Percentiles rank a stretch among this genome's conserved stretches.
phyloP scores from a whole-genome alignment of 2,329 filamentous ascomycete species.

The Colletotrichum sp. region DNA sequence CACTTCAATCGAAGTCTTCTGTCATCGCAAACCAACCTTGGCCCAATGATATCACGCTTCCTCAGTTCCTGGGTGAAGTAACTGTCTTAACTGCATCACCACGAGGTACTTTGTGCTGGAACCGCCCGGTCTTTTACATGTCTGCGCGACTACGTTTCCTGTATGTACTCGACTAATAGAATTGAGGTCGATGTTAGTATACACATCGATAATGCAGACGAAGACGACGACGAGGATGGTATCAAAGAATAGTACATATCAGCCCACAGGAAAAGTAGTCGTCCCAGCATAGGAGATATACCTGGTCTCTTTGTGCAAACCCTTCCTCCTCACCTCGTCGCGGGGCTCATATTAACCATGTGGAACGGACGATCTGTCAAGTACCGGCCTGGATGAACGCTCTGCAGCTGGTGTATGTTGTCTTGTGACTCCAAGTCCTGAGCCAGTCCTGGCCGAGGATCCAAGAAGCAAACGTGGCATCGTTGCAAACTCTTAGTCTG shows the following conservation, averaged over 20 bases:
- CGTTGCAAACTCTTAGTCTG: neutral
- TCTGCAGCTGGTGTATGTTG: neutral
- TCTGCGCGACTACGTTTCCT: too few relatives aligned
- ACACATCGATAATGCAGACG: too few relatives aligned
- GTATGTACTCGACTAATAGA: too few relatives aligned
- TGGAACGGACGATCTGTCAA: neutral
- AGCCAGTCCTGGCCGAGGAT: neutral
- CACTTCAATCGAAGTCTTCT: neutral
- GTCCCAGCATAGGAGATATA: too few relatives aligned
- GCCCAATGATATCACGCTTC: neutral
- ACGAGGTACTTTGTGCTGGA: neutral
- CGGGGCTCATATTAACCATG: neutral
- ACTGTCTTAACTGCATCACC: neutral
- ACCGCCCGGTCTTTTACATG: too few relatives aligned
- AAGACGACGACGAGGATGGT: too few relatives aligned
- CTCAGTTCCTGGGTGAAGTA: neutral
- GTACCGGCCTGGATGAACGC: neutral
- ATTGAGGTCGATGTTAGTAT: too few relatives aligned
- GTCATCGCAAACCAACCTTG: neutral
- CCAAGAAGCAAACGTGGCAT: neutral
- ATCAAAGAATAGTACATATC: too few relatives aligned
- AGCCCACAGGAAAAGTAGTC: too few relatives aligned
- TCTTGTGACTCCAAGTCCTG: neutral
- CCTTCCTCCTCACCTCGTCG: neutral
- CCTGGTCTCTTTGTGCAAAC: neutral